A percentile compares a stretch with the other conserved stretches of the same genome.
phyloP scores from a whole-genome alignment of 495 filamentous ascomycete genomes.

The Neurospora sp. region DNA sequence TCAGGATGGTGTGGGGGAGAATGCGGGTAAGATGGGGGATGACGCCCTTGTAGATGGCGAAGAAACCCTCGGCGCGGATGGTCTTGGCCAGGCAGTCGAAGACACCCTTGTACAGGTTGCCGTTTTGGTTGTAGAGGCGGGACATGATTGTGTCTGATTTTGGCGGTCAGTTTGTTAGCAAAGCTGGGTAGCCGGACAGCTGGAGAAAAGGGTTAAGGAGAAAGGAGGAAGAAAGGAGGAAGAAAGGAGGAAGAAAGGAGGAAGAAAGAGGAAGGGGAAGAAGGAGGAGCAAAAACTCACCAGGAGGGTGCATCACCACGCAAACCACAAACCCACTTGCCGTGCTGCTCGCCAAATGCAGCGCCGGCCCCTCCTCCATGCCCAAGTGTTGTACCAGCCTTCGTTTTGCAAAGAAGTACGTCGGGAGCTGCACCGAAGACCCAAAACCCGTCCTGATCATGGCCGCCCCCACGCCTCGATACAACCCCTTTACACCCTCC shows the following conservation, averaged over 20 bases:
- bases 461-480: conserved; percentile 83
- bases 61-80: conserved; percentile 75
- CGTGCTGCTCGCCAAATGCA: conserved; percentile 83
- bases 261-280: background rate
- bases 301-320: conserved; percentile 95
- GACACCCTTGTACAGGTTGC: conserved; percentile 84
- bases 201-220: background rate
- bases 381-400: conserved; percentile 67
- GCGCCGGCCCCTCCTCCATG: conserved; percentile 80
- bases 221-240: background rate
- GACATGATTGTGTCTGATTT: conserved; percentile 89
- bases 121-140: conserved; percentile 97
- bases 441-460: conserved; percentile 97
- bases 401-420: conserved; percentile 96
- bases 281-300: conserved; percentile 33
- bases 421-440: conserved; percentile 88
- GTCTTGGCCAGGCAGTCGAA: conserved; percentile 91
- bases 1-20: conserved; percentile 88
- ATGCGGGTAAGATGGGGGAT: conserved; percentile 92
- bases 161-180: background rate
- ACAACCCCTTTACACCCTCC: conserved; percentile 76
- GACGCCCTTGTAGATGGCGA: conserved; percentile 98
- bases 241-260: background rate
- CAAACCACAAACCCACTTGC: conserved; percentile 94
- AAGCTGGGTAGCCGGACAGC: background rate